A percentile compares a stretch with the other conserved stretches of the same genome.
Conservation (phyloP, 257 asterid genomes). For the Solanum microdontum region DNA sequence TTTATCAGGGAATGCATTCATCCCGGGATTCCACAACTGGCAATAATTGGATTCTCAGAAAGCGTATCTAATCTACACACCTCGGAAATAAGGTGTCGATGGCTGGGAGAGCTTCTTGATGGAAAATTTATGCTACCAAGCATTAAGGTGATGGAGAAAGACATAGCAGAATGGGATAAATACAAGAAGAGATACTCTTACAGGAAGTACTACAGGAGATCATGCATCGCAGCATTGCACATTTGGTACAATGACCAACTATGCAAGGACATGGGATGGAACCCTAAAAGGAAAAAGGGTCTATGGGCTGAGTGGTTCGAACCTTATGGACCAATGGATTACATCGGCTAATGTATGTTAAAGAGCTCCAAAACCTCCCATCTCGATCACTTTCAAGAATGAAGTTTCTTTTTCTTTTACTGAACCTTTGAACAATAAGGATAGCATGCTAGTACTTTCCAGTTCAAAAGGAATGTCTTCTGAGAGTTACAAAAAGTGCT, state of each 20-base stretch:
- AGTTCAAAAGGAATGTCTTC: background rate
- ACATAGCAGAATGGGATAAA: conserved; percentile 24
- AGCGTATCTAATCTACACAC: conserved; percentile 29
- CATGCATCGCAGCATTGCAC: conserved; percentile 26
- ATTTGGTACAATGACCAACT: conserved; percentile 45
- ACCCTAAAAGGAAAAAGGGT: conserved; percentile 30
- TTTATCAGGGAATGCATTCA: conserved; percentile 32
- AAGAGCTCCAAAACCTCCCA: background rate
- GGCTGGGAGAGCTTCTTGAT: conserved; percentile 37
- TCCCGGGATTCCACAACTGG: conserved; percentile 40
- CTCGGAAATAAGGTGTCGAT: conserved; percentile 31
- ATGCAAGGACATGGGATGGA: conserved; percentile 47
- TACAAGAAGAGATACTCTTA: conserved; percentile 28
- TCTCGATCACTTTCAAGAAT: background rate
- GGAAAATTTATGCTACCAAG: conserved; percentile 36
- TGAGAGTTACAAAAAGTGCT: background rate
- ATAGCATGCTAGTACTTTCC: background rate
- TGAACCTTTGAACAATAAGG: background rate
- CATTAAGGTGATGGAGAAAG: conserved; percentile 36
- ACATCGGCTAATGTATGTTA: background rate
- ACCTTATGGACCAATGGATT: conserved; percentile 41
- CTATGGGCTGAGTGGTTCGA: conserved; percentile 29
- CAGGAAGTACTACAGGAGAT: conserved; percentile 14
- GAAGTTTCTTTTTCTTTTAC: background rate
- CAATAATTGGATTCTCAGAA: conserved; percentile 42